Percentiles rank a stretch among this genome's conserved stretches.
Conservation (phyloP, 2,329 filamentous ascomycete genomes). For the Thermothelomyces thermophilus region DNA sequence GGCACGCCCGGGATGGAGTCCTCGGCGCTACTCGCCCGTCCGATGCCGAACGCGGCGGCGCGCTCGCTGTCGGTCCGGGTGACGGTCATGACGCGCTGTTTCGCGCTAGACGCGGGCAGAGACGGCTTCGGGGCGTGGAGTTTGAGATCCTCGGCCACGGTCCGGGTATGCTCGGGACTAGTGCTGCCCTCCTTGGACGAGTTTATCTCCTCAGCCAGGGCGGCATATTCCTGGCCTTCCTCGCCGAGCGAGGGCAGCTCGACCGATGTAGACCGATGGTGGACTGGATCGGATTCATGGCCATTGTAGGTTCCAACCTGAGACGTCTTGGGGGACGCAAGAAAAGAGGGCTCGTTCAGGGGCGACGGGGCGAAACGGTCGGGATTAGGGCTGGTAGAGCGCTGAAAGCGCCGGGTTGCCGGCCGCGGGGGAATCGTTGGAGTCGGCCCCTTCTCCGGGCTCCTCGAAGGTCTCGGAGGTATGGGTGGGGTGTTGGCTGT, state of each 20-base stretch:
- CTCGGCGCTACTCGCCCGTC: constrained; percentile 56
- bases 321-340: constrained; percentile 38
- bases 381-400: constrained; percentile 69
- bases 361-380: constrained; percentile 81
- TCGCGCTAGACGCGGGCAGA: constrained; percentile 71
- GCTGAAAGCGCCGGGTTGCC: constrained; percentile 58
- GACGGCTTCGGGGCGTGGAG: constrained; percentile 87
- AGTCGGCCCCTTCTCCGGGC: constrained; percentile 42
- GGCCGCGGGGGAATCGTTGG: constrained; percentile 79
- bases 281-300: constrained; percentile 37
- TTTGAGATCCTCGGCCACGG: constrained; percentile 72
- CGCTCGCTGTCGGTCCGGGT: constrained; percentile 87
- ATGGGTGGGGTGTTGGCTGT: constrained; percentile 45
- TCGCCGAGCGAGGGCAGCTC: constrained; percentile 79
- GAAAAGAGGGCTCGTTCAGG: constrained; percentile 62
- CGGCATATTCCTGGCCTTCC: constrained; percentile 83
- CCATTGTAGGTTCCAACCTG: constrained; percentile 32
- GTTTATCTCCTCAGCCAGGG: constrained; percentile 41
- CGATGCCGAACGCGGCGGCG: constrained; percentile 78
- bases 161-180: constrained; percentile 67
- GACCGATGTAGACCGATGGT: constrained; percentile 66
- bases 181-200: constrained; percentile 36
- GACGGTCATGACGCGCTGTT: constrained; percentile 73
- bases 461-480: constrained; percentile 50
- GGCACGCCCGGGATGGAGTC: constrained; percentile 35